Evolutionary conservation across 2,329 filamentous ascomycete species (phyloP), one percentile per base, ranked within the genome.

Genomic region (Cytospora chrysosperma): DNA sequence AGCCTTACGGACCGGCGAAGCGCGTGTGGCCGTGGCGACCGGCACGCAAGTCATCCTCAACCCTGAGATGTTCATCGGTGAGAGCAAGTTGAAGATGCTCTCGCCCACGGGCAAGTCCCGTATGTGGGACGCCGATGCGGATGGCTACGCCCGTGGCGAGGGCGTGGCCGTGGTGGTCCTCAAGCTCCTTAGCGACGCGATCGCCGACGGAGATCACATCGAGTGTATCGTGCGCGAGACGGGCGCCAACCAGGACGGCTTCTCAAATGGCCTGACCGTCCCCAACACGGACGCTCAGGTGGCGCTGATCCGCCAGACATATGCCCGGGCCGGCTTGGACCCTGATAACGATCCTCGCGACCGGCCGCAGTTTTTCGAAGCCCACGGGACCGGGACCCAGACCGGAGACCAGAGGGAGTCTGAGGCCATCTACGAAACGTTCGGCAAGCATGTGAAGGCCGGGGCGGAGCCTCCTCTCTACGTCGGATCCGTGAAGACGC

Each of bases 101-200:
- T 77, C 75, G 10, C 73, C 75, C 1, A 68, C 72, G 2, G 75
- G 76, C 0, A 72, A 70, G 34, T 78, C 72, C 24, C 73, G 74
- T 10, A 76, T 75, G 67, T 83, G 78, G 70, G 82, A 84, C 64
- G 69, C 71, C 0, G 68, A 70, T 6, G 83, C 79, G 0, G 74
- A 82, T 61, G 84, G 83, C 0, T 85, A 85, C 64, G 81, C 76
- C 0, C 74, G n/a, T 17, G 83, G 81, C 2, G 83, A 85, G 63
- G 83, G 82, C 1, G 68, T 80, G 9, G 79, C 74, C 0, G 73
- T 76, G 1, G 32, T 85, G 0, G 63, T 84, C 0, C 65, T 85
- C 1, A 85, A 85, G 70, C 75, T 70, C 1, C 70, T 75, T 15
- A 75, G 75, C 13, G 73, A 74, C 32, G 84, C 84, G 0, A 58